These are phyloP conservation scores for Hypoxylon sp. DNA, from an alignment of 2,329 filamentous ascomycete species.

Conservation along the genomic window DNA sequence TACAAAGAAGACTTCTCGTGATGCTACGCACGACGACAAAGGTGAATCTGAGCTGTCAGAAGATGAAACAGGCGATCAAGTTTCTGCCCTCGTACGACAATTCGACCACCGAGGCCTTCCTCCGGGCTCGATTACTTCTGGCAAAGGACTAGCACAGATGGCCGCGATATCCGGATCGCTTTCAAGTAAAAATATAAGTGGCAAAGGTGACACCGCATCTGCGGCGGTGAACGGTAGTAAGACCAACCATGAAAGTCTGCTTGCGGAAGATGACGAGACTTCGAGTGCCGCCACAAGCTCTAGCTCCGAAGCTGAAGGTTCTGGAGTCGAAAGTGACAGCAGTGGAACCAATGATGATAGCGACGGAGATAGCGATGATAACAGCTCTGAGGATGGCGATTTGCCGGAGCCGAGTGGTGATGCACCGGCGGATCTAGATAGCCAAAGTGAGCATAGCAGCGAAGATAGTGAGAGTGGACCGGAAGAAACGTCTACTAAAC, in stretches of 20 bases:
- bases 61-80: conserved; percentile 50
- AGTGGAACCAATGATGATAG: conserved; percentile 46
- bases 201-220: conserved; percentile 50
- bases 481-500: conserved; percentile 43
- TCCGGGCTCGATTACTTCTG: conserved; percentile 58
- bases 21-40: conserved; percentile 50
- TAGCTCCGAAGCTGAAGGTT: conserved; percentile 46
- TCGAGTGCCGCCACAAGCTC: conserved; percentile 50
- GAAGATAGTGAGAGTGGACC: conserved; percentile 49
- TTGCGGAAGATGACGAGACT: conserved; percentile 44
- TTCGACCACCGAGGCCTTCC: conserved; percentile 59
- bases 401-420: neutral
- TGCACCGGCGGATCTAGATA: conserved; percentile 15
- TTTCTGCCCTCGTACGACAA: conserved; percentile 51
- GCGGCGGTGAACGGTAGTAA: conserved; percentile 41
- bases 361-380: conserved; percentile 35
- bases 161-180: conserved; percentile 54
- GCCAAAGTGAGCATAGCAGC: conserved; percentile 32
- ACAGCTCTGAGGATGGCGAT: conserved; percentile 43
- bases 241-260: conserved; percentile 33
- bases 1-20: conserved; percentile 1
- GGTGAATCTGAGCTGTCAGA: conserved; percentile 42
- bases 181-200: conserved; percentile 47
- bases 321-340: conserved; percentile 29
- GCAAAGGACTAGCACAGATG: conserved; percentile 56